These are phyloP conservation scores for Pseudogymnoascus pannorum DNA, from an alignment of 2,329 filamentous ascomycete species.

Conservation along the genomic window DNA sequence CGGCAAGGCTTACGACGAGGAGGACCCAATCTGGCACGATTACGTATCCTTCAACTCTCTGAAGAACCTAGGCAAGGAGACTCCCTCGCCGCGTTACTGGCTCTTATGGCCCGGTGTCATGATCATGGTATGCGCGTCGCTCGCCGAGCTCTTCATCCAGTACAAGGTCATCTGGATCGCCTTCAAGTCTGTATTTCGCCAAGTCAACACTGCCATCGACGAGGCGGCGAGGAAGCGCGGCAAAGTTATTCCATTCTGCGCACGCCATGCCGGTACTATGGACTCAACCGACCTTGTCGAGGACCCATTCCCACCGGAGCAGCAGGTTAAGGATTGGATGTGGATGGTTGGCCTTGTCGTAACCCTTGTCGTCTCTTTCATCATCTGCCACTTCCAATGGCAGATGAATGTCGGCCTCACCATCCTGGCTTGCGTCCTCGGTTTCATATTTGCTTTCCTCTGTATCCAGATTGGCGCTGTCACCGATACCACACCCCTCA, in stretches of 20 bases:
- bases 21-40: slow-evolving; percentile 38
- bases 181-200: slow-evolving; percentile 43
- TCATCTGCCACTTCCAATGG: slow-evolving; percentile 45
- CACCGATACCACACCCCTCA: slow-evolving; percentile 57
- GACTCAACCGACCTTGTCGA: slow-evolving; percentile 35
- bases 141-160: slow-evolving; percentile 38
- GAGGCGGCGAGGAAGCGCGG: slow-evolving; percentile 32
- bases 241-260: slow-evolving; percentile 37
- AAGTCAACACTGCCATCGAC: slow-evolving; percentile 37
- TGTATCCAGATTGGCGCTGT: slow-evolving; percentile 53
- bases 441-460: slow-evolving; percentile 55
- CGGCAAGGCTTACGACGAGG: slow-evolving; percentile 27
- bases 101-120: slow-evolving; percentile 44
- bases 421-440: slow-evolving; percentile 47
- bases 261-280: slow-evolving; percentile 32
- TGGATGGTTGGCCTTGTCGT: slow-evolving; percentile 42
- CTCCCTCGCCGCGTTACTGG: slow-evolving; percentile 44
- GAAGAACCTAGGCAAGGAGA: slow-evolving; percentile 32
- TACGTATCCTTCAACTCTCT: slow-evolving; percentile 36
- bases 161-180: slow-evolving; percentile 39
- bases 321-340: slow-evolving; percentile 47
- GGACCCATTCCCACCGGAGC: slow-evolving; percentile 40
- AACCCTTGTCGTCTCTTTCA: slow-evolving; percentile 43
- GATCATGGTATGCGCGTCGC: slow-evolving; percentile 43
- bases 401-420: slow-evolving; percentile 50